phyloP scores from a whole-genome alignment of 257 asterid species.

The Thymus mandschuricus region DNA sequence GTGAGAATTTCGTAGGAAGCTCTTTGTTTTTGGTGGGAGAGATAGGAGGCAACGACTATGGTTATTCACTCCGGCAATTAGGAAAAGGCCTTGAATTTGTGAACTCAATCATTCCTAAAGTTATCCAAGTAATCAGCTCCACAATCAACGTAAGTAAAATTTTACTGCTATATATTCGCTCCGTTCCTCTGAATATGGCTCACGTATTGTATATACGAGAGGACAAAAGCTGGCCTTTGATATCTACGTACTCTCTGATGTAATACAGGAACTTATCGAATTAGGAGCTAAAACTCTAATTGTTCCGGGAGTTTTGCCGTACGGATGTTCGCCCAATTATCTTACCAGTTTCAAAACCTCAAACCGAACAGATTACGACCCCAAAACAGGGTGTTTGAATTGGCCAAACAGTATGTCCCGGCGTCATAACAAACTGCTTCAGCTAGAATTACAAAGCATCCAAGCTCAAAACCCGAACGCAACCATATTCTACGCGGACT shows the following conservation, averaged over 20 bases:
- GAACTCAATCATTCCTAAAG: conserved; percentile 15
- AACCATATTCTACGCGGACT: conserved; percentile 52
- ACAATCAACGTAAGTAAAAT: no score
- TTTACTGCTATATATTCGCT: no score
- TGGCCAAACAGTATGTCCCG: conserved; percentile 47
- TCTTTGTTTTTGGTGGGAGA: conserved; percentile 43
- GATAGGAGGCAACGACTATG: conserved; percentile 50
- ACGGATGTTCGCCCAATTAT: conserved; percentile 46
- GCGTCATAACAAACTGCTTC: conserved; percentile 1
- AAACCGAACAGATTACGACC: conserved; percentile 35
- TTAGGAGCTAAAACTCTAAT: conserved; percentile 49
- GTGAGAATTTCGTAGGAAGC: conserved; percentile 20
- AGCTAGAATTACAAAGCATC: conserved; percentile 9
- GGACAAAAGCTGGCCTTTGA: no score
- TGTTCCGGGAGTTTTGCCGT: conserved; percentile 55
- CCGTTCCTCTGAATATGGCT: no score
- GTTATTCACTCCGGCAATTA: no score
- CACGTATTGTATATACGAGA: no score
- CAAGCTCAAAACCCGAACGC: conserved; percentile 36
- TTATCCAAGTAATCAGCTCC: conserved; percentile 29
- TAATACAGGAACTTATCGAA: conserved; percentile 47
- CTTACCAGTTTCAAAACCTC: conserved; percentile 38
- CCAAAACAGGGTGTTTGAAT: conserved; percentile 44
- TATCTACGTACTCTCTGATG: no score
- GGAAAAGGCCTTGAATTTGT: background rate